Base-by-base conservation (phyloP, 768 basidiomycete genomes). In the Amanita rimosa region DNA sequence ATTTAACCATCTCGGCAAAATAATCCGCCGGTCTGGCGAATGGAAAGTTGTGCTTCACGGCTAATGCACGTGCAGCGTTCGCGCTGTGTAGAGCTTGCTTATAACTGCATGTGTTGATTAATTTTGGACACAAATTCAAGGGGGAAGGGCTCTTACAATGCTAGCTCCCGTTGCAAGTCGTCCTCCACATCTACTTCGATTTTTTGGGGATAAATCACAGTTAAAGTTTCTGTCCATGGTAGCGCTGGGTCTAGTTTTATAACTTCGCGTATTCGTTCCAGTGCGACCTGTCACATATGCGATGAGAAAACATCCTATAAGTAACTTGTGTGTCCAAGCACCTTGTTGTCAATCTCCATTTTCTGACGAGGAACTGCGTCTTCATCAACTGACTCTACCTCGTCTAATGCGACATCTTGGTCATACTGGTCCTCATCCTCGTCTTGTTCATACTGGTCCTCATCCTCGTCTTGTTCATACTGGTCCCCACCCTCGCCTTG, bases 1-100 rank as follows among this genome's bases (percentile, higher is more conserved):
- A 84, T 66, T 98, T 97, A 56, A 97, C 85, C 95, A 98, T 98
- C 67, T 98, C 95, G 19, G 95, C 95, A 55, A 95, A 98, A 64
- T 93, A 98, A 66, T 97, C 95, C 0, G 79, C 57, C 0, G 96
- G 96, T 11, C 95, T 85, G 8, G 88, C 85, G 67, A 96, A 98
- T 0, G 93, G 82, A 51, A 92, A 70, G 19, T 80, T 76, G 62
- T 83, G 75, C 57, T 87, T 83, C 10, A 74, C 67, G n/a, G 89
- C 89, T n/a, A 92, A 77, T 2, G 72, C 60, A 45, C 79, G 81
- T 2, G 92, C 92, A 22, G 74, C 65, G 47, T 83, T 77, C n/a
- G 85, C 92, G 35, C 81, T 68, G 52, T 93, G 83, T 0, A 98
- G 71, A 3, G 94, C 93, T 66, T 97, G 88, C 64, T 97, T 97